Conservation (phyloP, 805 yeast species). For the Starmerella cellae region DNA sequence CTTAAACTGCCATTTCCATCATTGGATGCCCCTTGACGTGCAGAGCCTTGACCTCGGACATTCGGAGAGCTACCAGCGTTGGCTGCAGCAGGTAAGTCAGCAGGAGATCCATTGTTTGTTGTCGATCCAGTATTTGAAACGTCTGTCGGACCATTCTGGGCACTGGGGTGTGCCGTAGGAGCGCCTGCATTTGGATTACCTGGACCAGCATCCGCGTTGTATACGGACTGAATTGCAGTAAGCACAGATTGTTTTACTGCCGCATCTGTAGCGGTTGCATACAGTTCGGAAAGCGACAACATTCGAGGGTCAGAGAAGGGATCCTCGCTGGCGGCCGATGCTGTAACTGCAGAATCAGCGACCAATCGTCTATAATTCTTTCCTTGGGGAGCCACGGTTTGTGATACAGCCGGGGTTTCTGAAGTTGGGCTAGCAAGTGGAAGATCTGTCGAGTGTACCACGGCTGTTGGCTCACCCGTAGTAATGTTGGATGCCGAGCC, state of each 20-base stretch:
- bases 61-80: no score
- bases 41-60: no score
- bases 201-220: no score
- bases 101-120: no score
- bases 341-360: not conserved
- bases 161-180: not conserved
- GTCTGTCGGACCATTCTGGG: not conserved
- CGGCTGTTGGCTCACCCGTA: not conserved
- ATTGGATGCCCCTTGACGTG: no score
- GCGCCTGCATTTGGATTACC: not conserved
- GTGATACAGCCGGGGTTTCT: no score
- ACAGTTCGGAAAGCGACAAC: conserved; percentile 2
- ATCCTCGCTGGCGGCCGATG: not conserved
- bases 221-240: conserved; percentile 2
- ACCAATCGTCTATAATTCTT: no score
- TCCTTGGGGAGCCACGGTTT: no score
- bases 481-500: not conserved
- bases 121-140: not conserved
- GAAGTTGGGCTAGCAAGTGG: no score
- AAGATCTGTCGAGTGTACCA: no score
- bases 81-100: no score
- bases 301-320: conserved; percentile 4
- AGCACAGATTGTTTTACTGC: conserved; percentile 5
- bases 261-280: conserved; percentile 11
- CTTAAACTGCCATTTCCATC: no score